Conservation (phyloP, 257 asterid species). For the Verbascum thapsus region DNA sequence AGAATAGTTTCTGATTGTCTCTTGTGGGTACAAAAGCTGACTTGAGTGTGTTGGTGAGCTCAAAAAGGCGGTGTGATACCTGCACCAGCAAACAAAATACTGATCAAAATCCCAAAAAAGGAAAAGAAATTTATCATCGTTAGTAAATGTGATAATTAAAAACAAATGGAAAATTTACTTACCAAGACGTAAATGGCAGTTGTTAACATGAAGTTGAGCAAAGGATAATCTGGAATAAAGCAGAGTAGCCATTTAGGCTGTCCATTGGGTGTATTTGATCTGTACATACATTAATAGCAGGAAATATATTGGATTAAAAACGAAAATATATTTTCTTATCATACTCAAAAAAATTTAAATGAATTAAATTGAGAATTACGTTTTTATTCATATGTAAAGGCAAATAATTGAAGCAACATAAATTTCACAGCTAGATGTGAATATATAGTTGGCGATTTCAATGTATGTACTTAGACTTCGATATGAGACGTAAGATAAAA, state of each 20-base stretch:
- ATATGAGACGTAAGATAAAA: background rate
- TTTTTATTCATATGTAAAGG: background rate
- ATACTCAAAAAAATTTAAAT: too few species aligned
- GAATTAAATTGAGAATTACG: background rate
- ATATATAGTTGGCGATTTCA: too few species aligned
- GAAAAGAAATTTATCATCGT: slow-evolving; percentile 8
- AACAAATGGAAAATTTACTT: slow-evolving; percentile 26
- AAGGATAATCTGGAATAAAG: slow-evolving; percentile 89
- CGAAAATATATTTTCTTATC: background rate
- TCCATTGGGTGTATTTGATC: slow-evolving; percentile 87
- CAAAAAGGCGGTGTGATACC: slow-evolving; percentile 84
- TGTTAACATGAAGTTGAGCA: slow-evolving; percentile 95
- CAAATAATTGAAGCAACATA: background rate
- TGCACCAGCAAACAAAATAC: slow-evolving; percentile 36
- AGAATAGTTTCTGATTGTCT: slow-evolving; percentile 61
- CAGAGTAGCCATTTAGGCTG: slow-evolving; percentile 97
- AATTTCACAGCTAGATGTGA: too few species aligned
- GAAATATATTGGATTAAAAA: slow-evolving; percentile 17
- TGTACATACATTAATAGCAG: slow-evolving; percentile 38
- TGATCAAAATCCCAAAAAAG: slow-evolving; percentile 14
- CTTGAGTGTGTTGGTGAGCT: slow-evolving; percentile 86
- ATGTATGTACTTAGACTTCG: too few species aligned
- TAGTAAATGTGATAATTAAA: slow-evolving; percentile 13
- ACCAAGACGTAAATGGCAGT: slow-evolving; percentile 84
- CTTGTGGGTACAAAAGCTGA: slow-evolving; percentile 76